Evolutionary conservation across 768 basidiomycete species (phyloP).

Genomic region (Pleurotus djamor): DNA sequence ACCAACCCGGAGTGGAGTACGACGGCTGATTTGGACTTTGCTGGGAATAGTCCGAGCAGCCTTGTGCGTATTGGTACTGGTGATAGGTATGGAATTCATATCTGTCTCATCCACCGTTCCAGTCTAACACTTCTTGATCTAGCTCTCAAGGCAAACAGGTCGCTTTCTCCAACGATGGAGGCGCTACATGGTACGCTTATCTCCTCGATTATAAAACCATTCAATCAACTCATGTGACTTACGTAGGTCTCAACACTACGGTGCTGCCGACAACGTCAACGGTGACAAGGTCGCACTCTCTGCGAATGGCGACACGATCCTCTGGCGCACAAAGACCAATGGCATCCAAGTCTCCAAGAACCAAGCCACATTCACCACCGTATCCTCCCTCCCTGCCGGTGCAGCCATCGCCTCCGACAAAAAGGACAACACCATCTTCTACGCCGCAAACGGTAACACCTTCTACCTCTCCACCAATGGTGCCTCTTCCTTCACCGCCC

Average conservation of each 20-base stretch:
- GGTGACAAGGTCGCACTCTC: conserved; percentile 44
- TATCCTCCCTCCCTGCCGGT: conserved; percentile 47
- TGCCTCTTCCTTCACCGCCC: conserved; percentile 39
- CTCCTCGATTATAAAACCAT: not conserved
- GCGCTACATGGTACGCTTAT: conserved; percentile 43
- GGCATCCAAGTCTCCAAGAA: conserved; percentile 54
- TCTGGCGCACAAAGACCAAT: conserved; percentile 50
- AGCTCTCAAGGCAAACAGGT: conserved; percentile 51
- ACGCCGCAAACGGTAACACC: conserved; percentile 49
- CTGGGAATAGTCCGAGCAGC: conserved; percentile 34
- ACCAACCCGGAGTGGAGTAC: conserved; percentile 33
- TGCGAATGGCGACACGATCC: conserved; percentile 53
- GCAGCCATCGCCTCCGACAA: conserved; percentile 66
- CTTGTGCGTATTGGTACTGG: conserved; percentile 47
- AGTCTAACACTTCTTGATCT: not conserved
- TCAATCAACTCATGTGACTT: not conserved
- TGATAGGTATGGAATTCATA: conserved; percentile 26
- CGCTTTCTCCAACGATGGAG: conserved; percentile 53
- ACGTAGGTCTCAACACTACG: conserved; percentile 48
- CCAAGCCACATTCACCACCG: conserved; percentile 44
- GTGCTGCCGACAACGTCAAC: conserved; percentile 46
- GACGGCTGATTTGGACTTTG: conserved; percentile 37
- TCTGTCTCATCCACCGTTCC: not conserved
- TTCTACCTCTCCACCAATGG: conserved; percentile 65
- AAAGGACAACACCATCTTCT: conserved; percentile 53